Evolutionary conservation across 129 eudicot species (phyloP).

Genomic region (Rutidosis leptorrhynchoides): DNA sequence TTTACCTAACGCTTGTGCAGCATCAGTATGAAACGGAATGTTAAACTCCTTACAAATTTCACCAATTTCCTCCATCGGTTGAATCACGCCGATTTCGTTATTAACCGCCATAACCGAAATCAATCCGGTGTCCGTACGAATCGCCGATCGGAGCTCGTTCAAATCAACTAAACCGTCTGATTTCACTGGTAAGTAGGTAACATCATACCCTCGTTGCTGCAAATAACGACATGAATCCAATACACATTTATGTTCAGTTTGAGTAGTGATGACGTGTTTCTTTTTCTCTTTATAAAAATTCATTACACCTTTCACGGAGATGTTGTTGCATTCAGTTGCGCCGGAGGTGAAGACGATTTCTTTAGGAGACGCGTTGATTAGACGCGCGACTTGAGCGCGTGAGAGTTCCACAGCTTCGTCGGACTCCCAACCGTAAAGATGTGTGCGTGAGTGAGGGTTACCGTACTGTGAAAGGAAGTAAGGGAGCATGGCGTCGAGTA

Average conservation of each 20-base stretch:
- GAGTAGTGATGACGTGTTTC: conserved; percentile 86
- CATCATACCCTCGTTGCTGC: conserved; percentile 84
- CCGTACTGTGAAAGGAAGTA: conserved; percentile 76
- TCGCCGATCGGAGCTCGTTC: conserved; percentile 45
- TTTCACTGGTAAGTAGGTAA: conserved; percentile 77
- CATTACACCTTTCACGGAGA: conserved; percentile 81
- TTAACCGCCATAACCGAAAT: conserved; percentile 90
- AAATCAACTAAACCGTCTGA: conserved; percentile 68
- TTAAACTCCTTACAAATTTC: conserved; percentile 71
- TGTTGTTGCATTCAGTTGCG: conserved; percentile 91
- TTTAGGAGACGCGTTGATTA: conserved; percentile 77
- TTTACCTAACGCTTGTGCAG: conserved; percentile 94
- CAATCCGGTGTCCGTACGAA: conserved; percentile 75
- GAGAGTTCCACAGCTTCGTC: conserved; percentile 83
- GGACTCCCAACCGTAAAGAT: conserved; percentile 96
- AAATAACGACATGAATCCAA: conserved; percentile 85
- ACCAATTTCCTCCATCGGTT: conserved; percentile 91
- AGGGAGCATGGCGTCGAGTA: conserved; percentile 94
- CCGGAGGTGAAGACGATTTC: conserved; percentile 94
- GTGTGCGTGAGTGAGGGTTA: conserved; percentile 96
- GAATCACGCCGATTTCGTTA: conserved; percentile 95
- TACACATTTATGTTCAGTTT: conserved; percentile 95
- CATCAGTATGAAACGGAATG: conserved; percentile 82
- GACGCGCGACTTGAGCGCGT: conserved; percentile 58
- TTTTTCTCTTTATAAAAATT: conserved; percentile 72